Evolutionary conservation across 768 basidiomycete species (phyloP).

Genomic region (Suillus decipiens): DNA sequence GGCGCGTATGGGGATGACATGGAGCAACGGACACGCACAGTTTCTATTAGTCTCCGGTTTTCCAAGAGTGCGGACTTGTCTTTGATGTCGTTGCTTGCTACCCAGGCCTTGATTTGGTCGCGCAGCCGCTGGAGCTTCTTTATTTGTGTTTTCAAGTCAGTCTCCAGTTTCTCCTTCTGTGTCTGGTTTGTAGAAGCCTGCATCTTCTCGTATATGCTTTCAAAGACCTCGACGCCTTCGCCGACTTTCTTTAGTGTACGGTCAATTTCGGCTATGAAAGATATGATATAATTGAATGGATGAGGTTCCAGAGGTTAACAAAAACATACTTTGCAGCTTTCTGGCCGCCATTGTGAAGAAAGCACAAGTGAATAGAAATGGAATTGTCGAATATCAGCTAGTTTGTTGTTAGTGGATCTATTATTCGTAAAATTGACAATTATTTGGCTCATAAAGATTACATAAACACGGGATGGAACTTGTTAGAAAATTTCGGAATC

Average conservation of each 20-base stretch:
- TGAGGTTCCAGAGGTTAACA: too few species aligned
- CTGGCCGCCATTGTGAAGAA: conserved; percentile 75
- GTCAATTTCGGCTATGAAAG: conserved; percentile 91
- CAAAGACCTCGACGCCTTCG: conserved; percentile 94
- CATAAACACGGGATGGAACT: conserved; percentile 20
- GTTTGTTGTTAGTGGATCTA: background rate
- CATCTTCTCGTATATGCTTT: conserved; percentile 98
- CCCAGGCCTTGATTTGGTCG: conserved; percentile 95
- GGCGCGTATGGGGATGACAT: background rate
- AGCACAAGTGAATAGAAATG: conserved; percentile 15
- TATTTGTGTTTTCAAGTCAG: conserved; percentile 96
- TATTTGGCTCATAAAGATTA: conserved; percentile 19
- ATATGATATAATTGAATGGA: conserved; percentile 5
- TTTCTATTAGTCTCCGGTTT: conserved; percentile 95
- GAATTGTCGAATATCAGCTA: conserved; percentile 12
- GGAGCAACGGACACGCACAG: conserved; percentile 54
- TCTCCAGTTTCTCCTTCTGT: conserved; percentile 98
- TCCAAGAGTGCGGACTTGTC: conserved; percentile 93
- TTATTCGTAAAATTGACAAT: conserved; percentile 8
- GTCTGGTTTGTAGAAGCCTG: conserved; percentile 93
- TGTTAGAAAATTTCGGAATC: background rate
- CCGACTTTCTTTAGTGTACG: conserved; percentile 95
- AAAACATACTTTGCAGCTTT: conserved; percentile 78
- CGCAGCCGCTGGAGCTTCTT: conserved; percentile 87
- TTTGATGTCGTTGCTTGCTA: conserved; percentile 97